Base-by-base conservation (phyloP, 1,284 basidiomycete species). In the Earliella scabrosa region DNA sequence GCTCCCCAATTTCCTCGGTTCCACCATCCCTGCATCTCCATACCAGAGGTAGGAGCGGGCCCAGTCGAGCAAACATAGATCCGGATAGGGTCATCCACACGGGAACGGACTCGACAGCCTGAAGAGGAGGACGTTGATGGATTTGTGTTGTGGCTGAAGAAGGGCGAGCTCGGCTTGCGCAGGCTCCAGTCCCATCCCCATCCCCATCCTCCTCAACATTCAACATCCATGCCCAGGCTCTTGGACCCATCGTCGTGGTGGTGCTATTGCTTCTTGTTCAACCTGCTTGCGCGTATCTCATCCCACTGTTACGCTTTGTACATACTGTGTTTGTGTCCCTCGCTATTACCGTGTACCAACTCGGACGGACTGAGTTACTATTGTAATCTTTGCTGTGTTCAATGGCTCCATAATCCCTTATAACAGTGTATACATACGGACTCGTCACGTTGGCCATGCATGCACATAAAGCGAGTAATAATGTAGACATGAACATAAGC, bases 71-170 rank as follows among this genome's bases (percentile, higher is more conserved):
- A 71, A 50, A 34, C 55, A 20, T 71, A 74, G 63, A 65, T 74
- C 55, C 66, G 63, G 52, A 70, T 71, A 62, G 68, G 75, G 56
- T 65, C 76, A 24, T 67, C 71, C 43, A 73, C 71, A 75, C 56
- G 69, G 68, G 23, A 59, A 64, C 48, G 75, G 71, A 39, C 56
- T 73, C 45, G 69, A 74, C 53, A 71, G 66, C 56, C 64, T 77
- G 16, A 74, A 61, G 69, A 73, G 64, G 75, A 77, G 61, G 66
- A 63, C 18, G 55, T 72, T 9, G 68, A 54, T 14, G 74, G 75
- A 18, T 68, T 66, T 34, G 63, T 68, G 20, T 62, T 71, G 48
- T 60, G 71, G 43, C 58, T 76, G 34, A 58, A 60, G 48, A 55
- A 61, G 35, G 75, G 75, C 11, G 41, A 55, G 40, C 58, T 77